Evolutionary conservation across 2,329 filamentous ascomycete genomes (phyloP).

Genomic region (Pseudogymnoascus sp.): DNA sequence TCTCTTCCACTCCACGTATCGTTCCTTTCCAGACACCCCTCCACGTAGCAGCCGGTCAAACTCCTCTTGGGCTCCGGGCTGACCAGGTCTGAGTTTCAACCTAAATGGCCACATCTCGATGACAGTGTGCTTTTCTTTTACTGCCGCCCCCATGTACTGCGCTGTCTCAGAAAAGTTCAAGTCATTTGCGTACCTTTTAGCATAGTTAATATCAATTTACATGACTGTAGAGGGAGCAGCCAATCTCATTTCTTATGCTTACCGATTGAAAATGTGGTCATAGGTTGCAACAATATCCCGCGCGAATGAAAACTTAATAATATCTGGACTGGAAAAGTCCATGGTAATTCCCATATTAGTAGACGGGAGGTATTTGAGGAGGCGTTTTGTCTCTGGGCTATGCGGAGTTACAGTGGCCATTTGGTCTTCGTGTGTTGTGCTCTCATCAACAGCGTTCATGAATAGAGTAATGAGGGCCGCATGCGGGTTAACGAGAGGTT

Average conservation of each 20-base stretch:
- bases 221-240: neutral
- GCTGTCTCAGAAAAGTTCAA: neutral
- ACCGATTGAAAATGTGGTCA: neutral
- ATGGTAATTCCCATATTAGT: neutral
- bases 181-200: neutral
- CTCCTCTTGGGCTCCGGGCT: conserved; percentile 25
- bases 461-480: conserved; percentile 37
- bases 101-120: conserved; percentile 29
- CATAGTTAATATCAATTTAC: neutral
- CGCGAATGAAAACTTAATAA: neutral
- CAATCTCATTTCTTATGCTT: neutral
- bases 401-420: neutral
- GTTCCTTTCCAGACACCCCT: conserved; percentile 18
- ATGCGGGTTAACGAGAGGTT: conserved; percentile 28
- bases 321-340: neutral
- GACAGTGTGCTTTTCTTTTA: conserved; percentile 15
- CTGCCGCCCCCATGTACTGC: neutral
- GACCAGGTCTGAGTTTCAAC: conserved; percentile 20
- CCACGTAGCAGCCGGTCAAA: conserved; percentile 24
- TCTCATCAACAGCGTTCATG: conserved; percentile 30
- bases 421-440: neutral
- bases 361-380: neutral
- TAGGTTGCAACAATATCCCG: neutral
- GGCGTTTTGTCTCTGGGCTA: neutral
- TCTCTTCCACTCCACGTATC: conserved; percentile 31